Evolutionary conservation across 257 asterid genomes (phyloP).

Genomic region (Solanum stenotomum): DNA sequence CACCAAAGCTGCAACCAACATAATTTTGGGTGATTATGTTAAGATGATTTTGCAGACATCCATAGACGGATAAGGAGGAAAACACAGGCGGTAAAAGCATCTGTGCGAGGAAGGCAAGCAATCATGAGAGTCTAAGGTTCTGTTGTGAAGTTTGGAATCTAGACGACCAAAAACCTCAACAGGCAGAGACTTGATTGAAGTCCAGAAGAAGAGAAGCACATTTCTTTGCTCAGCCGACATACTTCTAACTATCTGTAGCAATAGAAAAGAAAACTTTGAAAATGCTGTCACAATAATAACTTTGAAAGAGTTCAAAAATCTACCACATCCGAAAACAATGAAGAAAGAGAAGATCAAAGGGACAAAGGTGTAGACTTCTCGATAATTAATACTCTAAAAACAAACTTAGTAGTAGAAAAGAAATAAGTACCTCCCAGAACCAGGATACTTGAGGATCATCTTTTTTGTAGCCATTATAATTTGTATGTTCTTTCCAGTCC

Average conservation of each 20-base stretch:
- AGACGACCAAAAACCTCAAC: slow-evolving; percentile 71
- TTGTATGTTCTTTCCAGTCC: slow-evolving; percentile 86
- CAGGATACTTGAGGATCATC: slow-evolving; percentile 52
- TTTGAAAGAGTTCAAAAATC: background rate
- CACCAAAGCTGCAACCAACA: slow-evolving; percentile 82
- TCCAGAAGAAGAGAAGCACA: slow-evolving; percentile 79
- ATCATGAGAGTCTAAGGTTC: slow-evolving; percentile 28
- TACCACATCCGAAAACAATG: background rate
- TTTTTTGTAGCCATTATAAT: slow-evolving; percentile 59
- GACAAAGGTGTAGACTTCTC: background rate
- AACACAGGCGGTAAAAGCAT: slow-evolving; percentile 72
- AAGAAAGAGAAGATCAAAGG: background rate
- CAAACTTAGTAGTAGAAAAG: background rate
- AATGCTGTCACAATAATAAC: background rate
- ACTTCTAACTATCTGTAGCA: slow-evolving; percentile 41
- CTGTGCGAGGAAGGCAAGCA: slow-evolving; percentile 77
- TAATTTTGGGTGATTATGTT: slow-evolving; percentile 65
- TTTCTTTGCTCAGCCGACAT: slow-evolving; percentile 70
- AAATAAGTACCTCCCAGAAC: slow-evolving; percentile 52
- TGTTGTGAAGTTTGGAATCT: slow-evolving; percentile 60
- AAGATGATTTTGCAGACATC: slow-evolving; percentile 39
- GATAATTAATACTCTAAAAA: background rate
- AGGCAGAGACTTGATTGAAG: slow-evolving; percentile 71
- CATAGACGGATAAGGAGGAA: slow-evolving; percentile 54
- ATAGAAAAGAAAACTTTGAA: background rate